Conservation (phyloP, 1,284 basidiomycete genomes). For the Peniophora sp. region DNA sequence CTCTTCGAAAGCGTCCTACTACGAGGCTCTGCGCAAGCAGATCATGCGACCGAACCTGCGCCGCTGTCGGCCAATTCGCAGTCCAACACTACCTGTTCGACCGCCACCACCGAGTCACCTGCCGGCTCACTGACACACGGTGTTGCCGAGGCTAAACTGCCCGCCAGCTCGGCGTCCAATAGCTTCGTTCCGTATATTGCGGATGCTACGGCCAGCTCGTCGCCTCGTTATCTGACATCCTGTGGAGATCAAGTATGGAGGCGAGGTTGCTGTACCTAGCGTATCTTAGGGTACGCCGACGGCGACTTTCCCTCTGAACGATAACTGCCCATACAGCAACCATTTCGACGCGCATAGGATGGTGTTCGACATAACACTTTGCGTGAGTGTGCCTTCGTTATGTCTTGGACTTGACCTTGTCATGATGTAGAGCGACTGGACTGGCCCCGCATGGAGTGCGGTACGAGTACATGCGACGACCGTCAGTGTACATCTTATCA, state of each 20-base stretch:
- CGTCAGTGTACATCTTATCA: constrained; percentile 30
- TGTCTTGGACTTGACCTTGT: no score
- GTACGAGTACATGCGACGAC: constrained; percentile 24
- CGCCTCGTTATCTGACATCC: constrained; percentile 30
- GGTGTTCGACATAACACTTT: constrained; percentile 47
- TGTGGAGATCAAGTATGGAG: constrained; percentile 23
- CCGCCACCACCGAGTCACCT: no score
- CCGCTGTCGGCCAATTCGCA: background rate
- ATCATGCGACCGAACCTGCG: background rate
- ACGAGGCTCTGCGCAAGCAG: constrained; percentile 25
- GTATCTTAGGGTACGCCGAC: constrained; percentile 37
- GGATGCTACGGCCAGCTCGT: no score
- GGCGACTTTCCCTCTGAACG: constrained; percentile 37
- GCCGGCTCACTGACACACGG: background rate
- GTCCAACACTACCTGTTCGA: no score
- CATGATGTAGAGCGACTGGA: constrained; percentile 42
- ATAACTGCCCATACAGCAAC: constrained; percentile 29
- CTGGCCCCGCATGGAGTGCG: constrained; percentile 32
- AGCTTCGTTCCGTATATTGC: no score
- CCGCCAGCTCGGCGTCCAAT: no score
- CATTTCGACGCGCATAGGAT: constrained; percentile 44
- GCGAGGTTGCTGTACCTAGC: constrained; percentile 22
- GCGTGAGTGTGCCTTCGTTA: constrained; percentile 26
- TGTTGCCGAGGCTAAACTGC: no score
- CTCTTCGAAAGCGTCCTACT: constrained; percentile 31